These are phyloP conservation scores for Clathrospora elynae DNA, from an alignment of 2,329 filamentous ascomycete genomes.

Conservation along the genomic window DNA sequence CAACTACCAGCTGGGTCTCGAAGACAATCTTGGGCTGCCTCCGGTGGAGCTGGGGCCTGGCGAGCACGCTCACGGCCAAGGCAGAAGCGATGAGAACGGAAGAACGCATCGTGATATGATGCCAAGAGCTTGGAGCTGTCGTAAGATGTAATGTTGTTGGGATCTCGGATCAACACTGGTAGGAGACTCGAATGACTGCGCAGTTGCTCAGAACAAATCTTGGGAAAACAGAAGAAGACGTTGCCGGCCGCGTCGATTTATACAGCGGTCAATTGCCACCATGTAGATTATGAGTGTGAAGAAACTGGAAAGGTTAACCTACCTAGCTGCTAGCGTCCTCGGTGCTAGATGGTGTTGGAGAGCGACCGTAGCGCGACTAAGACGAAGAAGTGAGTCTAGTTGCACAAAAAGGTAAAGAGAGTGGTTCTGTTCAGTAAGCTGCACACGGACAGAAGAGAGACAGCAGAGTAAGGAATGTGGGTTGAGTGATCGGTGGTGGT, in stretches of 20 bases:
- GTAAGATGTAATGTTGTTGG: conserved; percentile 5
- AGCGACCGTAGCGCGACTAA: conserved; percentile 24
- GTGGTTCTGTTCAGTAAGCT: conserved; percentile 33
- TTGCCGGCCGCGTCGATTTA: conserved; percentile 9
- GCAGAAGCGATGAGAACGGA: conserved; percentile 31
- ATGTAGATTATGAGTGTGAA: neutral
- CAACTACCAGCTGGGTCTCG: conserved; percentile 24
- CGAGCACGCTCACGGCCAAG: conserved; percentile 33
- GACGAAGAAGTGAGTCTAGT: conserved; percentile 28
- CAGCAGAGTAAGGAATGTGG: conserved; percentile 31
- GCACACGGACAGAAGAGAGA: conserved; percentile 25
- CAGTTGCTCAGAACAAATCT: conserved; percentile 15
- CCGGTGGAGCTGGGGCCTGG: conserved; percentile 25
- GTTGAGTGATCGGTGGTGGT: conserved; percentile 12
- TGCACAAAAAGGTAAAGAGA: conserved; percentile 30
- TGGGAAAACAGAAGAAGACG: neutral
- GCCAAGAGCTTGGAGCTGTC: conserved; percentile 11
- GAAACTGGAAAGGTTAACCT: neutral
- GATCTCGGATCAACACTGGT: conserved; percentile 18
- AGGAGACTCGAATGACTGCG: conserved; percentile 14
- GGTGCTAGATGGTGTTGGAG: conserved; percentile 8
- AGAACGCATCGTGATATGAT: conserved; percentile 34
- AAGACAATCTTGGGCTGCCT: conserved; percentile 32
- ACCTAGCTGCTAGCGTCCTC: conserved; percentile 20
- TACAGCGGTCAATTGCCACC: conserved; percentile 9